Evolutionary conservation across 768 basidiomycete genomes (phyloP), one percentile per base, ranked within the genome.

Genomic region (Amanita phalloides): DNA sequence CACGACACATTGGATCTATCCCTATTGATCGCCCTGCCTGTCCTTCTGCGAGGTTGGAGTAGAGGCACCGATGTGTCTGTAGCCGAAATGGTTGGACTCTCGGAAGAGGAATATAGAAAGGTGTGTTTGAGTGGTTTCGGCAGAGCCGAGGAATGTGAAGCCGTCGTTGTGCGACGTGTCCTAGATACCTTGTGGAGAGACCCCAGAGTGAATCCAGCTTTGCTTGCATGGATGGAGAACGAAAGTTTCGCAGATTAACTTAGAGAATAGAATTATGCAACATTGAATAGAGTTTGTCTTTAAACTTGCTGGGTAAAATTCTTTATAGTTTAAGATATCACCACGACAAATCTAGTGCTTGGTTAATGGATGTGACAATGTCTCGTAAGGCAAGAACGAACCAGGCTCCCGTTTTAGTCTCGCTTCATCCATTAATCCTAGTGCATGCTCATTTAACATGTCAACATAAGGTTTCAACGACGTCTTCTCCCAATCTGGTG

Each of bases 401-500:
- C 71, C 72, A 64, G 64, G 62, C 42, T 68, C 73, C 36, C 74
- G 71, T 60, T 77, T 81, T 39, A 66, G 68, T 53, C 80, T 65
- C 43, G 73, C 71, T 54, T 78, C 75, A n/a, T 76, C 72, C 79
- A 84, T 78, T 26, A 86, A 63, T 28, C 62, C 60, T 33, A 63
- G 53, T 11, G 72, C 76, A 63, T 98, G 90, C 60, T 75, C 75
- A 54, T 98, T 89, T 56, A 98, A 67, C 71, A 96, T 79, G 42
- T 94, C 86, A 38, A 99, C 81, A 59, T 94, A 98, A 20, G 86
- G 86, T 61, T 81, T 87, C 54, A 99, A 67, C 4, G 88, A 88
- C 13, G 96, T 98, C 51, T 79, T 77, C 57, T 86, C 81, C 87
- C 91, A 96, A 59, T 87, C 87, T 81, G 44, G 5, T 38, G 36